A percentile compares a stretch with the other conserved stretches of the same genome.
These are phyloP conservation scores for Aurinia saxatilis DNA, from an alignment of 345 rosid species.

Conservation along the genomic window DNA sequence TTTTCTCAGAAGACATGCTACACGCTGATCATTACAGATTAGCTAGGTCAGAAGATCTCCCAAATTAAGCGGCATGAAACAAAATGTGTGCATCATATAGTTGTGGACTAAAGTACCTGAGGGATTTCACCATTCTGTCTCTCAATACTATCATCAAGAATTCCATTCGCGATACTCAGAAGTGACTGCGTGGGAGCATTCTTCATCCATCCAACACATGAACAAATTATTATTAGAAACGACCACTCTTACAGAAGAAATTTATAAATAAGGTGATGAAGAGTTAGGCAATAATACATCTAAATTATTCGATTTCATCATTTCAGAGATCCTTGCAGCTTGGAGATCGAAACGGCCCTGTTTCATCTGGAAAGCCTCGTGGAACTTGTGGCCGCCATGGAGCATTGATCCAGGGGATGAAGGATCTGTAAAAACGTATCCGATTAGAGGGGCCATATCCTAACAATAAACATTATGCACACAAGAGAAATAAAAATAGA, in stretches of 20 bases:
- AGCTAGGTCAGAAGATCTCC: constrained; percentile 2
- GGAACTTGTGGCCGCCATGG: constrained; percentile 61
- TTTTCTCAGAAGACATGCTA: constrained; percentile 65
- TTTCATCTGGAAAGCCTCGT: constrained; percentile 73
- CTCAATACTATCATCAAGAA: constrained; percentile 78
- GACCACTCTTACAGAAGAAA: background rate
- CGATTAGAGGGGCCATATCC: background rate
- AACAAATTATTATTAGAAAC: constrained; percentile 1
- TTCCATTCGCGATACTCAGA: constrained; percentile 71
- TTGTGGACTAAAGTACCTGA: constrained; percentile 46
- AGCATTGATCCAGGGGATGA: constrained; percentile 39
- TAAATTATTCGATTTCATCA: constrained; percentile 71
- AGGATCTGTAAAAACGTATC: constrained; percentile 35
- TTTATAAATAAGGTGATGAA: background rate
- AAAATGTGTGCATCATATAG: constrained; percentile 28
- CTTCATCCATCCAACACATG: constrained; percentile 36
- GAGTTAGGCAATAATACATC: constrained; percentile 42
- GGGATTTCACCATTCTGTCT: constrained; percentile 69
- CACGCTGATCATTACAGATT: constrained; percentile 52
- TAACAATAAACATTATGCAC: background rate
- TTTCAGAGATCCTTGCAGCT: constrained; percentile 66
- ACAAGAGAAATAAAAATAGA: background rate
- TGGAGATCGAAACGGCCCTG: constrained; percentile 76
- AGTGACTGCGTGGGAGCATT: constrained; percentile 93
- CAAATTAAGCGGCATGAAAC: background rate